Evolutionary conservation across 495 filamentous ascomycete genomes (phyloP).

Genomic region (Lasiosphaeria miniovina): DNA sequence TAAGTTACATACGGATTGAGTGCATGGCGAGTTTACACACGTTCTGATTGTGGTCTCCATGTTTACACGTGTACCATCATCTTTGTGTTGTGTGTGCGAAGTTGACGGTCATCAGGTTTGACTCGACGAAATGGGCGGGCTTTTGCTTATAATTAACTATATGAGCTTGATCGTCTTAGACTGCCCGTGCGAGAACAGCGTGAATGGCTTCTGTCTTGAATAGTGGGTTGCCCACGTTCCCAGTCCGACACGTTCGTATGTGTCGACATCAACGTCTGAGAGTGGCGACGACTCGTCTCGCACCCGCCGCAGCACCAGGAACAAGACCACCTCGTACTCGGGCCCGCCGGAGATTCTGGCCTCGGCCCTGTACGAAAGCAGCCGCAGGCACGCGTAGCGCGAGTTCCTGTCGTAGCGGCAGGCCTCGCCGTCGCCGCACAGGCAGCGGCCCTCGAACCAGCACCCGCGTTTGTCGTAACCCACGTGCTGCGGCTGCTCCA

Average conservation of each 20-base stretch:
- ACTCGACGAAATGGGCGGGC: too few species aligned
- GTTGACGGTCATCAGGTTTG: too few species aligned
- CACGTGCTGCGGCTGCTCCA: neutral
- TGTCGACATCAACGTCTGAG: neutral
- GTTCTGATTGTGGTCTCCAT: too few species aligned
- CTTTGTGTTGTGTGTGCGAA: too few species aligned
- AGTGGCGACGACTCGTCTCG: neutral
- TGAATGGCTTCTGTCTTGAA: too few species aligned
- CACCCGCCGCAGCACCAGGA: neutral
- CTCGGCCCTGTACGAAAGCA: neutral
- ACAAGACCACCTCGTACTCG: neutral
- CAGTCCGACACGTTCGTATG: neutral
- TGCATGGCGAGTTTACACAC: too few species aligned
- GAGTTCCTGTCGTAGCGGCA: neutral
- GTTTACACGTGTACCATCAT: too few species aligned
- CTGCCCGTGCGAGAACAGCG: too few species aligned
- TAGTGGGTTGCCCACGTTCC: neutral
- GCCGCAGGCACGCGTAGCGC: neutral
- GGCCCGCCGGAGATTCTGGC: neutral
- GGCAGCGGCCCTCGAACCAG: neutral
- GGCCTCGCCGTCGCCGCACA: neutral
- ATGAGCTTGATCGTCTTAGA: too few species aligned
- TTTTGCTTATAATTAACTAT: too few species aligned
- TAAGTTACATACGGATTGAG: too few species aligned
- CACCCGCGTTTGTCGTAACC: neutral